phyloP scores from a whole-genome alignment of 768 basidiomycete species.

The Tricholomella constricta region DNA sequence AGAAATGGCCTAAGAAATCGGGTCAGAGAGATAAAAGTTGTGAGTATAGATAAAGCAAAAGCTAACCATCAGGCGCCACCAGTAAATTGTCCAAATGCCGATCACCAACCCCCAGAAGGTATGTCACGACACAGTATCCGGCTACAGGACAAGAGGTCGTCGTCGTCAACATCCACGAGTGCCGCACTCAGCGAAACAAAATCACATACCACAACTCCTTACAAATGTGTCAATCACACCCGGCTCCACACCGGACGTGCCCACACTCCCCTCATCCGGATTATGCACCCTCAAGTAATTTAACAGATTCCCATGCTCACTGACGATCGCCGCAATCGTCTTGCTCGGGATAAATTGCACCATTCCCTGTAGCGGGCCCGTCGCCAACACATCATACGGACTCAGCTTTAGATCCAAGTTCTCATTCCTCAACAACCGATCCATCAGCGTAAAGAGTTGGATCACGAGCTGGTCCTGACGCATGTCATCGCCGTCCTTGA shows the following conservation, averaged over 20 bases:
- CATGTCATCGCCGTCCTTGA: slow-evolving; percentile 99
- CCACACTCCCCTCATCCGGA: slow-evolving; percentile 93
- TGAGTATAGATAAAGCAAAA: neutral
- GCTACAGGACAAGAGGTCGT: too few species aligned
- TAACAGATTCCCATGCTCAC: slow-evolving; percentile 85
- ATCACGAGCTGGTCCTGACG: slow-evolving; percentile 98
- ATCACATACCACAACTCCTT: slow-evolving; percentile 86
- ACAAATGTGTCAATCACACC: slow-evolving; percentile 95
- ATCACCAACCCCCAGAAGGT: slow-evolving; percentile 94
- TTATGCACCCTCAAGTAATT: slow-evolving; percentile 86
- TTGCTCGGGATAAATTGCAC: slow-evolving; percentile 95
- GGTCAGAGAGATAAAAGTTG: slow-evolving; percentile 1
- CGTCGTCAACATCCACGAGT: slow-evolving; percentile 9
- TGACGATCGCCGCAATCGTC: slow-evolving; percentile 92
- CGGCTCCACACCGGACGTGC: slow-evolving; percentile 94
- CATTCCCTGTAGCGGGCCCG: slow-evolving; percentile 92
- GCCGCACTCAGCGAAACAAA: neutral
- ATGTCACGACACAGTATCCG: slow-evolving; percentile 97
- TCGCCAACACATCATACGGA: slow-evolving; percentile 92
- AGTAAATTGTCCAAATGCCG: slow-evolving; percentile 95
- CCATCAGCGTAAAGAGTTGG: slow-evolving; percentile 99
- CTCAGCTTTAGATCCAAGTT: slow-evolving; percentile 91
- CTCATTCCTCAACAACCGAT: slow-evolving; percentile 88
- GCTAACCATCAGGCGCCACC: slow-evolving; percentile 83
- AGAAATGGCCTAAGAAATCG: slow-evolving; percentile 74